Base-by-base conservation (phyloP, 2,329 filamentous ascomycete species). In the Aspergillus vadensis region DNA sequence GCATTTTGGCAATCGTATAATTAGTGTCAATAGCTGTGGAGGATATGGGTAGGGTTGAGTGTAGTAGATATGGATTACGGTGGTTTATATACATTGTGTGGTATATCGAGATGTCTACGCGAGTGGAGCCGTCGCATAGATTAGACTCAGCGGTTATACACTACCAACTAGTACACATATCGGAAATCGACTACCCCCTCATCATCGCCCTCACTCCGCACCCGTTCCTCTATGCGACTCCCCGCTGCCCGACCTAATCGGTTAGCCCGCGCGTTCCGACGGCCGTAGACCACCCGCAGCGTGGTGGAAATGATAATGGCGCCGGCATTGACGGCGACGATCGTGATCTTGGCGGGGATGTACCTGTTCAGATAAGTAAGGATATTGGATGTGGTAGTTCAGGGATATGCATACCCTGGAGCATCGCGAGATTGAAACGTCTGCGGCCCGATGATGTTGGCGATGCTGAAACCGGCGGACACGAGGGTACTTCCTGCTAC, bases 401-500 rank as follows among this genome's bases (percentile, higher is more conserved):
- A 17, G 5, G 17, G 7, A 21, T 1, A 32, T 17, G 50, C 66
- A 32, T 57, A 80, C 54, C 71, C 72, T 8, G 80, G 80, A 3
- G 79, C 78, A 63, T 81, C 74, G 15, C 72, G 71, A 1, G 71
- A 69, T 59, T 78, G 77, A 60, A 82, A 82, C 0, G 79, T 80
- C 62, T 80, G 78, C 9, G 80, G 69, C 0, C 70, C 70, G n/a
- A 72, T 70, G 54, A 72, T 70, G 50, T 72, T 72, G 2, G 69
- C 69, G 72, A 79, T 68, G 21, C 74, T 75, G 65, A 80, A 81
- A 2, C 67, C 71, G n/a, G 79, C 74, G 3, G 80, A 74, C 2
- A 81, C 69, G 8, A 82, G 62, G 0, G 80, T 79, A 23, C 77
- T 79, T 5, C 77, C 75, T 0, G 79, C 79, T 4, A 81, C 79